Percentiles rank a stretch among this genome's conserved stretches.
These are phyloP conservation scores for Trametes coccinea DNA, from an alignment of 768 basidiomycete species.

Conservation along the genomic window DNA sequence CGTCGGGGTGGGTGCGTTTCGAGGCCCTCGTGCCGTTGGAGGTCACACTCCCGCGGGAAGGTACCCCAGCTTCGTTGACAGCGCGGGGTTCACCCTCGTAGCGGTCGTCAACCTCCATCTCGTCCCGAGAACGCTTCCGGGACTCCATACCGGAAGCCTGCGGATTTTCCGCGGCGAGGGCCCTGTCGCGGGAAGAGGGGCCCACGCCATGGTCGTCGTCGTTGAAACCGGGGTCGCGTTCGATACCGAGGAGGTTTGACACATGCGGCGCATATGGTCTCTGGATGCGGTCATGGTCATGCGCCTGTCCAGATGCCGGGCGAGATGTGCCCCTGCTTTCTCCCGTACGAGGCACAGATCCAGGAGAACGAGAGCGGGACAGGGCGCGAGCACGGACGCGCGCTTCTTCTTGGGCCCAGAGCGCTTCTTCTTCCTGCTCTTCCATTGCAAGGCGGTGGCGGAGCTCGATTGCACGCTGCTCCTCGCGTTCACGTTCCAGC, in stretches of 20 bases:
- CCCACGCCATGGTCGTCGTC: constrained; percentile 24
- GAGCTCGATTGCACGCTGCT: constrained; percentile 23
- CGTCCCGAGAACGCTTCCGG: constrained; percentile 60
- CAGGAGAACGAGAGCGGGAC: constrained; percentile 30
- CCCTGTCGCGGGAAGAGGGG: constrained; percentile 19
- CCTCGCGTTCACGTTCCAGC: constrained; percentile 27
- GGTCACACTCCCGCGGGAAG: constrained; percentile 12
- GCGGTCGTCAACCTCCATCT: constrained; percentile 64
- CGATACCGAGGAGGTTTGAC: constrained; percentile 25
- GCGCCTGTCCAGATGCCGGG: constrained; percentile 23
- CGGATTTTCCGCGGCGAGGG: constrained; percentile 17
- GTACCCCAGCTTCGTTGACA: constrained; percentile 19
- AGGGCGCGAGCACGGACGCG: constrained; percentile 17
- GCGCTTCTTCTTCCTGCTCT: constrained; percentile 26
- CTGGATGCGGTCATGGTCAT: constrained; percentile 23
- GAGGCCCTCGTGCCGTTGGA: constrained; percentile 19
- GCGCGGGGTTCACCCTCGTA: constrained; percentile 31
- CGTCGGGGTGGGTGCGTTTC: constrained; percentile 26
- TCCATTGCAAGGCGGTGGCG: constrained; percentile 21
- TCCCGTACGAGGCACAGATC: constrained; percentile 22
- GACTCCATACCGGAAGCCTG: constrained; percentile 24
- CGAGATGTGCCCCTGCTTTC: constrained; percentile 27
- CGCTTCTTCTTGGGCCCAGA: constrained; percentile 19
- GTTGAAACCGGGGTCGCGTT: constrained; percentile 21
- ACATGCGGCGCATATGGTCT: constrained; percentile 21